Conservation (phyloP, 192 early-diverging fungal genomes). For the Coemansia sp. region DNA sequence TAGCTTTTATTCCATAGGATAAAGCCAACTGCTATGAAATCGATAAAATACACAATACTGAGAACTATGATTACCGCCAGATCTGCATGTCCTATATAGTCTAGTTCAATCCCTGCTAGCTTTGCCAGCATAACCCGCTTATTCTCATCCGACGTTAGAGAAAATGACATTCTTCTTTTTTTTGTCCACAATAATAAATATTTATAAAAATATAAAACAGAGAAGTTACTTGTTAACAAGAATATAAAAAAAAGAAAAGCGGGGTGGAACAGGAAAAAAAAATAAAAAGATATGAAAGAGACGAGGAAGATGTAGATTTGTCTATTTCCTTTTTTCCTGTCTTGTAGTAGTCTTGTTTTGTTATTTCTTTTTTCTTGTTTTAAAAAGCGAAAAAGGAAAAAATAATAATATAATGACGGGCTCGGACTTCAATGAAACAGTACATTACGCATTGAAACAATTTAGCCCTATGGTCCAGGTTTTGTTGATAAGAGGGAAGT, state of each 20-base stretch:
- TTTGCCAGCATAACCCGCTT: conserved; percentile 24
- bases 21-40: conserved; percentile 32
- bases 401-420: neutral
- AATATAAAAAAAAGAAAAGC: too few relatives aligned
- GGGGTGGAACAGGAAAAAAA: too few relatives aligned
- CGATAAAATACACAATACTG: conserved; percentile 30
- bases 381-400: neutral
- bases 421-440: neutral
- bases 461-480: neutral
- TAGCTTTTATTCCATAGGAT: conserved; percentile 50
- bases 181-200: neutral
- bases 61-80: conserved; percentile 28
- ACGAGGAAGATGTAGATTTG: too few relatives aligned
- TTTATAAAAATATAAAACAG: conserved; percentile 4
- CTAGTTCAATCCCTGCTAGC: conserved; percentile 31
- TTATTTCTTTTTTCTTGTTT: neutral
- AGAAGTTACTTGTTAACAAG: neutral
- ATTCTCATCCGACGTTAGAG: conserved; percentile 23
- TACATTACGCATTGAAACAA: neutral
- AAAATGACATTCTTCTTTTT: conserved; percentile 27
- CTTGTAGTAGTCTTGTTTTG: neutral
- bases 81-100: conserved; percentile 43
- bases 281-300: too few relatives aligned
- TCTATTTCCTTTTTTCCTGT: neutral
- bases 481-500: neutral